Percentiles rank a stretch among this genome's conserved stretches.
These are phyloP conservation scores for Crithidia bombi DNA, from an alignment of 208 protist genomes.

Conservation along the genomic window DNA sequence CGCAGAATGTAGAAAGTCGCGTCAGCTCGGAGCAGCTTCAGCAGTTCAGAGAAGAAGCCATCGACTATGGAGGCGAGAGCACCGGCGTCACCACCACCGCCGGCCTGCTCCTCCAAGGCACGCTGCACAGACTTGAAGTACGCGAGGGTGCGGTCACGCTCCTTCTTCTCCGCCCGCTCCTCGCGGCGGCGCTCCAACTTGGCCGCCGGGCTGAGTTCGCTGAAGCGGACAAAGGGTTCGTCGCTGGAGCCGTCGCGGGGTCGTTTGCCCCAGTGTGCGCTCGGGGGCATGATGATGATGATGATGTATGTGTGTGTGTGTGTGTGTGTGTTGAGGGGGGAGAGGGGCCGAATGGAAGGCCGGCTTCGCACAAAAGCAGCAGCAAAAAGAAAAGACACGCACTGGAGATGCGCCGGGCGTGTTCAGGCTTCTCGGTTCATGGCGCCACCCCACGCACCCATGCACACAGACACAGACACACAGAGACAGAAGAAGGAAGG, in stretches of 20 bases:
- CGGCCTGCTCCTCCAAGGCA: constrained; percentile 65
- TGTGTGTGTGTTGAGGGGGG: constrained; percentile 1
- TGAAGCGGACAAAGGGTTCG: constrained; percentile 66
- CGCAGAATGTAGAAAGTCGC: constrained; percentile 73
- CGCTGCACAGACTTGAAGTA: constrained; percentile 88
- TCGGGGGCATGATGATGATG: constrained; percentile 22
- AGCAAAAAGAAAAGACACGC: no score
- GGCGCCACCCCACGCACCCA: no score
- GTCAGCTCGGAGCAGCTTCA: constrained; percentile 83
- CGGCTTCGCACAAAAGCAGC: no score
- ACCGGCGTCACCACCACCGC: constrained; percentile 55
- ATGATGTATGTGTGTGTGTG: background rate
- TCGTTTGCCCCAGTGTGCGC: constrained; percentile 63
- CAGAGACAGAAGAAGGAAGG: no score
- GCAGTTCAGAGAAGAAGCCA: constrained; percentile 88
- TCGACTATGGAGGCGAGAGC: constrained; percentile 76
- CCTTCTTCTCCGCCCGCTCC: constrained; percentile 89
- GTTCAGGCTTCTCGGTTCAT: no score
- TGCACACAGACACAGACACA: no score
- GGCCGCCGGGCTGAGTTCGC: constrained; percentile 67
- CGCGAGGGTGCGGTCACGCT: constrained; percentile 77
- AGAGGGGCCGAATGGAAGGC: background rate
- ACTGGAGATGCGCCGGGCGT: no score
- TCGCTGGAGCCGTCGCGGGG: constrained; percentile 40
- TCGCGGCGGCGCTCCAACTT: constrained; percentile 69